Evolutionary conservation across 2,329 filamentous ascomycete species (phyloP).

Genomic region (Fusarium drepaniforme): DNA sequence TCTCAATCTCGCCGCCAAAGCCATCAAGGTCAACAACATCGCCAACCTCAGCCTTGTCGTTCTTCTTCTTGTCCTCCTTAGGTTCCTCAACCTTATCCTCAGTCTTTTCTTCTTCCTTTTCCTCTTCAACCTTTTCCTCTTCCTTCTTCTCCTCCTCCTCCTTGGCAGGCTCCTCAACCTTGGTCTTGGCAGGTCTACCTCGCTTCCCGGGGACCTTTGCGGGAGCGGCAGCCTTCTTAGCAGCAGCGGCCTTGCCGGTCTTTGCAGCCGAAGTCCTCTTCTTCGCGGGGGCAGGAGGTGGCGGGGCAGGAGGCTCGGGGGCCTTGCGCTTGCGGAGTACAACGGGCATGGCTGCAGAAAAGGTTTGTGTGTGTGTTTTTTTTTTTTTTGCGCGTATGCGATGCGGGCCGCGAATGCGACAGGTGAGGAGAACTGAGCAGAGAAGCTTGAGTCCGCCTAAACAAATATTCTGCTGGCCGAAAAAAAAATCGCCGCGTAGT

Average conservation of each 20-base stretch:
- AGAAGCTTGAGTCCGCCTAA: slow-evolving; percentile 22
- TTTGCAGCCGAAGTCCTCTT: slow-evolving; percentile 51
- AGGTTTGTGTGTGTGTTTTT: not conserved
- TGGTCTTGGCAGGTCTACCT: slow-evolving; percentile 51
- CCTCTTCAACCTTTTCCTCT: slow-evolving; percentile 19
- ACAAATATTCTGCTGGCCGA: slow-evolving; percentile 9
- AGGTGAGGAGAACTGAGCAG: slow-evolving; percentile 8
- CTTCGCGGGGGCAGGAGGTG: slow-evolving; percentile 53
- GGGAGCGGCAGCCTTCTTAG: slow-evolving; percentile 27
- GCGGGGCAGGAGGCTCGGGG: slow-evolving; percentile 54
- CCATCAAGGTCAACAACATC: slow-evolving; percentile 67
- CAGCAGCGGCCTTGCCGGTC: slow-evolving; percentile 22
- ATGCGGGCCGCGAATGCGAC: slow-evolving; percentile 34
- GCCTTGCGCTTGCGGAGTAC: slow-evolving; percentile 73
- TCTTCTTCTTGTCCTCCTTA: slow-evolving; percentile 48
- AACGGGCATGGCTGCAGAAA: slow-evolving; percentile 60
- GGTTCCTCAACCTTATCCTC: slow-evolving; percentile 40
- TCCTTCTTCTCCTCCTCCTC: slow-evolving; percentile 48
- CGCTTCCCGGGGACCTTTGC: slow-evolving; percentile 47
- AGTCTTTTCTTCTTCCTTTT: slow-evolving; percentile 27
- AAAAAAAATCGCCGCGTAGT: slow-evolving; percentile 13
- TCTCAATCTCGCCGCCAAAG: slow-evolving; percentile 82
- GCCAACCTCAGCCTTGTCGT: slow-evolving; percentile 63
- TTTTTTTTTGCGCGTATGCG: slow-evolving; percentile 23
- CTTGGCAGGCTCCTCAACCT: slow-evolving; percentile 36